phyloP scores from a whole-genome alignment of 306 rosid species.

The Prunus davidiana region DNA sequence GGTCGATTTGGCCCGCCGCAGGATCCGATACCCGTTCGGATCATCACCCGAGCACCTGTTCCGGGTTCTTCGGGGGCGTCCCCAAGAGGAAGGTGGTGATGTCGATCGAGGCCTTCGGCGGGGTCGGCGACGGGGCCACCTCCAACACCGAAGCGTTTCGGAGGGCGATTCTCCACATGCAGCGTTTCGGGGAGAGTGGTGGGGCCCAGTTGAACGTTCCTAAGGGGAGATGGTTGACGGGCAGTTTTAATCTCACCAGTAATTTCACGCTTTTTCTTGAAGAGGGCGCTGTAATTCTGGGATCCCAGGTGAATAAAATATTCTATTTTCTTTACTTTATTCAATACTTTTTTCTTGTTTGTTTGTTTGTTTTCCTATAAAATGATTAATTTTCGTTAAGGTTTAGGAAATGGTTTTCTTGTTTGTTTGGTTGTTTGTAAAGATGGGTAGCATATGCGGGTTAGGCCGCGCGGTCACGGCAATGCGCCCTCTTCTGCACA shows the following conservation, averaged over 20 bases:
- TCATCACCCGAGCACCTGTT: constrained; percentile 37
- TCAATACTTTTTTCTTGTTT: neutral
- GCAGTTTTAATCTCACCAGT: constrained; percentile 85
- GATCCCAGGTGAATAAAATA: constrained; percentile 59
- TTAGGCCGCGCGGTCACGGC: too few relatives aligned
- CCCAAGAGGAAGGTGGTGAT: constrained; percentile 34
- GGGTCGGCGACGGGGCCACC: constrained; percentile 72
- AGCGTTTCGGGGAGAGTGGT: constrained; percentile 44
- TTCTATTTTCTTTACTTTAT: neutral
- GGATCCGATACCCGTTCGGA: neutral
- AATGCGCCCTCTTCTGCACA: too few relatives aligned
- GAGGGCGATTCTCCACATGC: constrained; percentile 59
- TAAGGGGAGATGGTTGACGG: constrained; percentile 70
- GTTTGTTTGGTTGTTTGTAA: too few relatives aligned
- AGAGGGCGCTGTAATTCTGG: constrained; percentile 62
- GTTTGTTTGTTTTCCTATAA: neutral
- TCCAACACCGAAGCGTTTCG: constrained; percentile 74
- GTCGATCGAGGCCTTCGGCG: constrained; percentile 80
- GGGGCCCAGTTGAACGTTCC: constrained; percentile 85
- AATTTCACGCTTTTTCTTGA: constrained; percentile 87
- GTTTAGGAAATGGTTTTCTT: neutral
- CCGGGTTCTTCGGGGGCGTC: constrained; percentile 32
- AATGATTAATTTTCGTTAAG: neutral
- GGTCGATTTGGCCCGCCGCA: neutral
- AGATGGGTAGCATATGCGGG: too few relatives aligned